Evolutionary conservation across 2,329 filamentous ascomycete species (phyloP).

Genomic region (Aspergillus proliferans): DNA sequence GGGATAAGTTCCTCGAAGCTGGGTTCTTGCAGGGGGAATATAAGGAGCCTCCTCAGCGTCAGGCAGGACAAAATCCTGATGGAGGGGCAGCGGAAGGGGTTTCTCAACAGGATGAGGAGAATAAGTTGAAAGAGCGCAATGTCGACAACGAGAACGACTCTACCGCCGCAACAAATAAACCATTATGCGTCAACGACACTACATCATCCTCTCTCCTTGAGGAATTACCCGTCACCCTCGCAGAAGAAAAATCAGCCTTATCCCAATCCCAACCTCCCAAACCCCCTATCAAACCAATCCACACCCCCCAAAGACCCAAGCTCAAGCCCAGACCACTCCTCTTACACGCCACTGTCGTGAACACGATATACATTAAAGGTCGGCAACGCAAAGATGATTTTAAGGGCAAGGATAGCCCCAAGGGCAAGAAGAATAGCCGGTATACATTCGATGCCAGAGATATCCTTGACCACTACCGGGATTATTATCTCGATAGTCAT

Average conservation of each 20-base stretch:
- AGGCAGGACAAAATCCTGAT: neutral
- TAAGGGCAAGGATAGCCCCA: slow-evolving; percentile 3
- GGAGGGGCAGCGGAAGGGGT: neutral
- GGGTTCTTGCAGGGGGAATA: slow-evolving; percentile 34
- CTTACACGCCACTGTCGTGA: slow-evolving; percentile 78
- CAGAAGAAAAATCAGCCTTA: slow-evolving; percentile 2
- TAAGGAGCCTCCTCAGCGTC: slow-evolving; percentile 5
- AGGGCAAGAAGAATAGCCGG: slow-evolving; percentile 13
- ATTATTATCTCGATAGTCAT: slow-evolving; percentile 28
- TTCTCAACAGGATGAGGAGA: neutral
- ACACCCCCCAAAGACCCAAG: neutral
- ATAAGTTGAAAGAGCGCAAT: neutral
- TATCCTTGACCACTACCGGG: slow-evolving; percentile 25
- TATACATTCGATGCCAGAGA: slow-evolving; percentile 45
- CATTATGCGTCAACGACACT: neutral
- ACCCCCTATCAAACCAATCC: neutral
- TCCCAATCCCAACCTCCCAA: neutral
- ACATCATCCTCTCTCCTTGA: slow-evolving; percentile 1
- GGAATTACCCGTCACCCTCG: slow-evolving; percentile 5
- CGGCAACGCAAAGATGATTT: slow-evolving; percentile 8
- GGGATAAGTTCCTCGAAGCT: slow-evolving; percentile 38
- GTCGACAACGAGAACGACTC: neutral
- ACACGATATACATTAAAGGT: slow-evolving; percentile 64
- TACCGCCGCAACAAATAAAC: neutral
- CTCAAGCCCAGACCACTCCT: slow-evolving; percentile 52